phyloP scores from a whole-genome alignment of 345 rosid species.

The Eucalyptus marginata region DNA sequence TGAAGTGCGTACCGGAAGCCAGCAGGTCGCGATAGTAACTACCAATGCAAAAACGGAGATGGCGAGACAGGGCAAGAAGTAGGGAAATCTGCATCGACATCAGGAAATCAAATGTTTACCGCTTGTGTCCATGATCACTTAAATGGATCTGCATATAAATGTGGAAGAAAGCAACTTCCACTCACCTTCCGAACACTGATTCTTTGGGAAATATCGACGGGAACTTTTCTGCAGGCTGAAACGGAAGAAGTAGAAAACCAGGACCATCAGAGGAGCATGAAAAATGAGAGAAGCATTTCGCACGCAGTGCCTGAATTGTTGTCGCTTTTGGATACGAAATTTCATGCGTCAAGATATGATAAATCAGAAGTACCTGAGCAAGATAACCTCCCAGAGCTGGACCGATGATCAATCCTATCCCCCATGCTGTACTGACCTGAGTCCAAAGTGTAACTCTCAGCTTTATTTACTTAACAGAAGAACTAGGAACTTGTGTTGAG shows the following conservation, averaged over 20 bases:
- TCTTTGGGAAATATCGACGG: constrained; percentile 57
- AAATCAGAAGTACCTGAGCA: constrained; percentile 57
- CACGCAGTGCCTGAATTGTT: neutral
- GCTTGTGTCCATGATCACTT: neutral
- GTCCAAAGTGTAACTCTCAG: neutral
- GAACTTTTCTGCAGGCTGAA: constrained; percentile 81
- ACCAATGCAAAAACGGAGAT: constrained; percentile 55
- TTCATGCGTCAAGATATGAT: neutral
- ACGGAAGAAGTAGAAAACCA: neutral
- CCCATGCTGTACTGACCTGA: constrained; percentile 96
- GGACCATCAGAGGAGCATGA: neutral
- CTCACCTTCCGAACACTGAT: constrained; percentile 67
- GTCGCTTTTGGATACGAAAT: neutral
- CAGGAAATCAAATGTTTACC: neutral
- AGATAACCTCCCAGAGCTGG: constrained; percentile 93
- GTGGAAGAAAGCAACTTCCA: neutral
- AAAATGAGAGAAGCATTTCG: neutral
- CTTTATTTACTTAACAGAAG: neutral
- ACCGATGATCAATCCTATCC: constrained; percentile 89
- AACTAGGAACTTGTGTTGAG: neutral
- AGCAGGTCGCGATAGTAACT: constrained; percentile 30
- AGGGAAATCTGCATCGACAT: constrained; percentile 56
- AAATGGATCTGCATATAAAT: neutral
- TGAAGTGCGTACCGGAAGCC: constrained; percentile 62
- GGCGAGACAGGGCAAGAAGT: constrained; percentile 56